Percentiles rank a stretch among this genome's conserved stretches.
Conservation (phyloP, 345 rosid species). For the Populus simonii region DNA sequence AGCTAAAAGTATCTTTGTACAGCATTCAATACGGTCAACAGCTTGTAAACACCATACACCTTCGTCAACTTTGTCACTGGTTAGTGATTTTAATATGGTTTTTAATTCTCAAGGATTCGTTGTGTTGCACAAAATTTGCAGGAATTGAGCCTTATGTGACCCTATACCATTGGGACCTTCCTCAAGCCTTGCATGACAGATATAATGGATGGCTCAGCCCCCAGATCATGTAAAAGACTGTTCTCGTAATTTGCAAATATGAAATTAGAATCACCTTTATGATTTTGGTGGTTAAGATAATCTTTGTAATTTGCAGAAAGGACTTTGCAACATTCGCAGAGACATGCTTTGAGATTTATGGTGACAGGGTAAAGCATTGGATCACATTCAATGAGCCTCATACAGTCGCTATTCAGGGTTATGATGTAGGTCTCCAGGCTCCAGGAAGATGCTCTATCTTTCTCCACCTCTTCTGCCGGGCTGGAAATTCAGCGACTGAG, state of each 20-base stretch:
- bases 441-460: constrained; percentile 84
- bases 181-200: constrained; percentile 71
- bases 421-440: constrained; percentile 80
- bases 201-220: constrained; percentile 84
- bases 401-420: constrained; percentile 77
- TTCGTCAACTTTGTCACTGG: neutral
- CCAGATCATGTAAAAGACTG: constrained; percentile 59
- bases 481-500: constrained; percentile 85
- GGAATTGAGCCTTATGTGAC: constrained; percentile 93
- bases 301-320: constrained; percentile 39
- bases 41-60: neutral
- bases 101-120: neutral
- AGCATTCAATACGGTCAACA: neutral
- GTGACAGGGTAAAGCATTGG: constrained; percentile 94
- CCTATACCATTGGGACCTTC: constrained; percentile 96
- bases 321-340: constrained; percentile 79
- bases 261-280: neutral
- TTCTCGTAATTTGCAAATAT: neutral
- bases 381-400: constrained; percentile 93
- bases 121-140: constrained; percentile 19
- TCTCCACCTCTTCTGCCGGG: constrained; percentile 56
- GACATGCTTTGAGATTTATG: constrained; percentile 78
- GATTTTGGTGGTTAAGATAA: neutral
- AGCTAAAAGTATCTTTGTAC: neutral
- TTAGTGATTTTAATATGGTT: neutral